phyloP scores from a whole-genome alignment of 768 basidiomycete species.

The Cytidiella melzeri region DNA sequence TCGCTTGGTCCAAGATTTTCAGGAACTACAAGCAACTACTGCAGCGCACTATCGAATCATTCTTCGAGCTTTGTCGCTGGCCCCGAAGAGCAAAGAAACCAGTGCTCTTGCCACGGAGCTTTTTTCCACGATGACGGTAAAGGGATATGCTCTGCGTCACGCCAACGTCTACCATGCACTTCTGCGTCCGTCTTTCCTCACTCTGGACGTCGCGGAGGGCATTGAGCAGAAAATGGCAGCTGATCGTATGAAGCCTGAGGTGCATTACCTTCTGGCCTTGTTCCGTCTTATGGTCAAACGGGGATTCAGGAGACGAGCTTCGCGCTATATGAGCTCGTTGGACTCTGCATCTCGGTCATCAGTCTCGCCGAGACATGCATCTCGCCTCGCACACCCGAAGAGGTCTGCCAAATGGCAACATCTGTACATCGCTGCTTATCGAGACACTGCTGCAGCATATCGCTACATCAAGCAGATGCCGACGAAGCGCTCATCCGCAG shows the following conservation, averaged over 20 bases:
- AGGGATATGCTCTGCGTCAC: not conserved
- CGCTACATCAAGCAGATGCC: not conserved
- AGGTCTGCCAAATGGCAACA: not conserved
- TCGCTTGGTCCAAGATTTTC: not conserved
- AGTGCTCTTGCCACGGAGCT: slow-evolving; percentile 7
- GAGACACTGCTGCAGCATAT: not conserved
- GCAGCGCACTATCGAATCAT: slow-evolving; percentile 15
- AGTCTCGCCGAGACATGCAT: not conserved
- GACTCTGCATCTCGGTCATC: no score
- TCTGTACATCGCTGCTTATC: not conserved
- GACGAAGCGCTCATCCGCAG: no score
- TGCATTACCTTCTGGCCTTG: slow-evolving; percentile 4
- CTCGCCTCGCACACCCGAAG: not conserved
- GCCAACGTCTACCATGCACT: slow-evolving; percentile 3
- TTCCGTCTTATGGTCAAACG: slow-evolving; percentile 2
- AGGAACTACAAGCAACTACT: not conserved
- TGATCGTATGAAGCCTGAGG: not conserved
- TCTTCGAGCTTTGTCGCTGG: slow-evolving; percentile 10
- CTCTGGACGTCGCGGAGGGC: slow-evolving; percentile 1
- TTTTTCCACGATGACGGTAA: slow-evolving; percentile 12
- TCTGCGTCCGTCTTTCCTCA: not conserved
- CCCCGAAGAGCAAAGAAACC: slow-evolving; percentile 4
- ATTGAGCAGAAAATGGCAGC: not conserved
- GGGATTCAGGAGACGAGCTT: not conserved
- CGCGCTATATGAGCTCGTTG: not conserved